Conservation (phyloP, 495 filamentous ascomycete genomes). For the Penicillium crystallinum region DNA sequence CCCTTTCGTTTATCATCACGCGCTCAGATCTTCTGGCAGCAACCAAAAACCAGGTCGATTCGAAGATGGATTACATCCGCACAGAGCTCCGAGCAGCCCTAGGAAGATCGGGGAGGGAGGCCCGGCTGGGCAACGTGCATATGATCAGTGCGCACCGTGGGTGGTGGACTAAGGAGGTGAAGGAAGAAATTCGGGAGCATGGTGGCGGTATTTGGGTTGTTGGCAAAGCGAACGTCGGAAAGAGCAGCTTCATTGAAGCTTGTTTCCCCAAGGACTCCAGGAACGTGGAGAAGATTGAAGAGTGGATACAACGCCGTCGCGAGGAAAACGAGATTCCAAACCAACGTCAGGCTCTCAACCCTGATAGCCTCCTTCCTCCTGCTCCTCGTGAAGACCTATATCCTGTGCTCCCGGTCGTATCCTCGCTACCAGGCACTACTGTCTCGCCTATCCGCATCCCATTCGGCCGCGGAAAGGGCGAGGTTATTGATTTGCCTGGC, state of each 20-base stretch:
- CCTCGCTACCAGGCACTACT: constrained; percentile 84
- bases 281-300: constrained; percentile 35
- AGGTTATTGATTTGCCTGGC: constrained; percentile 92
- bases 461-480: constrained; percentile 77
- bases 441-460: constrained; percentile 87
- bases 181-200: constrained; percentile 72
- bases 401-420: constrained; percentile 77
- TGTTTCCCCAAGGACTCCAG: constrained; percentile 79
- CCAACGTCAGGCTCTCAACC: constrained; percentile 16
- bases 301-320: constrained; percentile 28
- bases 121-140: constrained; percentile 75
- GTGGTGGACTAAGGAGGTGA: constrained; percentile 86
- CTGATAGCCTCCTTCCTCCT: constrained; percentile 62
- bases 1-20: constrained; percentile 82
- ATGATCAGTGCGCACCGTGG: constrained; percentile 76
- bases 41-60: constrained; percentile 71
- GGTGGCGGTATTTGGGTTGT: constrained; percentile 94
- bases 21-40: constrained; percentile 80
- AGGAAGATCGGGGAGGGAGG: constrained; percentile 51
- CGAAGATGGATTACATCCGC: constrained; percentile 74
- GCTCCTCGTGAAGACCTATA: constrained; percentile 63
- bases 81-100: constrained; percentile 68
- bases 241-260: constrained; percentile 80
- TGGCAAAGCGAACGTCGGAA: constrained; percentile 96
- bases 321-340: constrained; percentile 16